Conservation (phyloP, 257 asterid genomes). For the Galeopsis tetrahit region DNA sequence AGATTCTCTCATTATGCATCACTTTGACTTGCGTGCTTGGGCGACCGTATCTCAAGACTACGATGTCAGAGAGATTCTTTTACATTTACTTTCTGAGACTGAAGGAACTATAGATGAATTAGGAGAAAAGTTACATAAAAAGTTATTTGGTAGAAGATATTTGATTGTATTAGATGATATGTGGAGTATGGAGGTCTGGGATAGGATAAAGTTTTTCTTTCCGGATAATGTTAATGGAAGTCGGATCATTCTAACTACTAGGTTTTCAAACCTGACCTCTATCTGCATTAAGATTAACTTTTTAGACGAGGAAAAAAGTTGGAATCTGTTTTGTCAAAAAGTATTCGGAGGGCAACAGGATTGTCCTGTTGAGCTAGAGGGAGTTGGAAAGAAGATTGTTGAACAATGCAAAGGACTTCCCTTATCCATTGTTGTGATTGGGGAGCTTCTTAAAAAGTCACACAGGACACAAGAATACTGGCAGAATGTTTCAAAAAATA, state of each 20-base stretch:
- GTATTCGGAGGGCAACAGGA: too few species aligned
- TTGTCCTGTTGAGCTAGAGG: too few species aligned
- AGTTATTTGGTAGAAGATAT: neutral
- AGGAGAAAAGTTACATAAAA: neutral
- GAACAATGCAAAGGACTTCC: neutral
- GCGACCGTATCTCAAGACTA: neutral
- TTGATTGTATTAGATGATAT: neutral
- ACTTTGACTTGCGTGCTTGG: constrained; percentile 11
- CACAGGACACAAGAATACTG: neutral
- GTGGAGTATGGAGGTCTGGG: neutral
- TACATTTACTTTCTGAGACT: neutral
- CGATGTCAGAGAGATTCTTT: neutral
- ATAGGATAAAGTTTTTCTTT: too few species aligned
- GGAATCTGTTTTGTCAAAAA: too few species aligned
- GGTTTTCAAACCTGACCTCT: neutral
- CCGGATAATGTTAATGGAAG: too few species aligned
- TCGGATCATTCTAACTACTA: too few species aligned
- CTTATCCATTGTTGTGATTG: neutral
- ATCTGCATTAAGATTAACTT: neutral
- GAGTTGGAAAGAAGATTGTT: too few species aligned
- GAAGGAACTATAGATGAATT: neutral
- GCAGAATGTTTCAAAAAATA: neutral
- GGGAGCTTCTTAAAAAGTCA: neutral
- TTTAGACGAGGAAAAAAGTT: too few species aligned
- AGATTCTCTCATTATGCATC: neutral